These are phyloP conservation scores for Termitomyces sp. DNA, from an alignment of 768 basidiomycete species.

Conservation along the genomic window DNA sequence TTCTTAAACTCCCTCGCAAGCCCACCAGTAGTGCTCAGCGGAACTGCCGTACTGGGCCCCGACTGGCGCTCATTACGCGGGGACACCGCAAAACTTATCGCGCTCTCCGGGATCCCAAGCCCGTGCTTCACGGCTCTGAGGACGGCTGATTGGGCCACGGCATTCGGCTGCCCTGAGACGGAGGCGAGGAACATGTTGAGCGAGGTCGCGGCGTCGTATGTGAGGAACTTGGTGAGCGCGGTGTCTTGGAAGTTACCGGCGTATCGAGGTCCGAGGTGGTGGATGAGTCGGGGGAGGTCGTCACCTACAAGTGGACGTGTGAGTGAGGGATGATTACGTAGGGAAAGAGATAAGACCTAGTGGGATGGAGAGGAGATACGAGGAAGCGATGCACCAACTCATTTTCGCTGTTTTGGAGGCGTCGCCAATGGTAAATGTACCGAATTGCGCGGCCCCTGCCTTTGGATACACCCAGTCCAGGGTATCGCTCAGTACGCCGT, in stretches of 20 bases:
- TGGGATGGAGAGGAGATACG: conserved; percentile 56
- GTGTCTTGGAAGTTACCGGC: conserved; percentile 72
- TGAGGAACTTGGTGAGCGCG: conserved; percentile 67
- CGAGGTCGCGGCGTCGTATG: conserved; percentile 82
- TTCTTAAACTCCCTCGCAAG: conserved; percentile 20
- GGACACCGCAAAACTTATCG: conserved; percentile 38
- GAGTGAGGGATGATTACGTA: not conserved
- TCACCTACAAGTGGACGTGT: conserved; percentile 45
- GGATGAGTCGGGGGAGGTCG: too few species aligned
- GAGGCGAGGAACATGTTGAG: conserved; percentile 73
- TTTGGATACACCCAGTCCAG: conserved; percentile 65
- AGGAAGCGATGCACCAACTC: conserved; percentile 70
- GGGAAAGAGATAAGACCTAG: conserved; percentile 36
- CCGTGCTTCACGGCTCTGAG: conserved; percentile 51
- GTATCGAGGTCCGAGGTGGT: conserved; percentile 81
- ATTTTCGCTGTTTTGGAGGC: conserved; percentile 34
- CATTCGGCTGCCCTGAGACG: conserved; percentile 27
- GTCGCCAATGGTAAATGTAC: conserved; percentile 57
- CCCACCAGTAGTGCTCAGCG: conserved; percentile 21
- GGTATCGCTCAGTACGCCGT: conserved; percentile 64
- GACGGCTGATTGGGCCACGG: conserved; percentile 28
- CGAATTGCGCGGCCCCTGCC: conserved; percentile 31
- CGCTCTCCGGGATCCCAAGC: conserved; percentile 34
- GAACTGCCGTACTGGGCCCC: conserved; percentile 9
- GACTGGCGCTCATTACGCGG: conserved; percentile 25